Base-by-base conservation (phyloP, 192 early-diverging fungal species). In the Coemansia sp. region DNA sequence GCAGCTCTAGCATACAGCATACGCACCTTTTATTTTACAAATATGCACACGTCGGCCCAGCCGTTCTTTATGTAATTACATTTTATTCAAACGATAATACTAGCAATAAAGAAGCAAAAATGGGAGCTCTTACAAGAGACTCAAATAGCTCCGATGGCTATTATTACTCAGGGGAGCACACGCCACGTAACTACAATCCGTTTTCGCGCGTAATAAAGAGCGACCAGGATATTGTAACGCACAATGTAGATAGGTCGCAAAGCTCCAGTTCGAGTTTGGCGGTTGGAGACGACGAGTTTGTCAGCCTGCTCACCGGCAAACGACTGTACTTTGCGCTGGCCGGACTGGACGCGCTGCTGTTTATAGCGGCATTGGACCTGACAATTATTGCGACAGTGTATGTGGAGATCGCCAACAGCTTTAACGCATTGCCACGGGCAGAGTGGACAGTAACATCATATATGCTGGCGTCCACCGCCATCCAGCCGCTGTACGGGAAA, bases 391-490 rank as follows among this genome's bases (percentile, higher is more conserved):
- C 90, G 5, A 93, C 92, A 1, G 87, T 92, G 10, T 83, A 93
- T 42, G 83, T 87, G 8, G 80, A 71, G 2, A 94, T 97, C 56
- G 86, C 88, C 31, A 72, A 75, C 38, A 93, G 94, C 47, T 93
- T 96, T 54, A 67, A 83, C 10, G 83, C 85, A 2, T 81, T 91
- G 31, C 68, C 82, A 28, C 78, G 89, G 34, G 87, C 93, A 44
- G 77, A 91, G 22, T 97, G 94, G 94, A 87, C 95, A 37, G 90
- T 90, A 21, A 90, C 87, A 0, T 78, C 85, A 19, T 94, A 92
- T 55, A 83, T 93, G 55, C 71, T 91, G 44, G 81, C 84, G 22
- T 71, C 64, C 5, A 85, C 87, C 11, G 85, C 89, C 4, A 82
- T 88, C 46, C 81, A 88, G 63, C 86, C 87, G 56, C 69, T 84